These are phyloP conservation scores for Annona squamosa DNA, from an alignment of 164 flowering plant species.

Conservation along the genomic window DNA sequence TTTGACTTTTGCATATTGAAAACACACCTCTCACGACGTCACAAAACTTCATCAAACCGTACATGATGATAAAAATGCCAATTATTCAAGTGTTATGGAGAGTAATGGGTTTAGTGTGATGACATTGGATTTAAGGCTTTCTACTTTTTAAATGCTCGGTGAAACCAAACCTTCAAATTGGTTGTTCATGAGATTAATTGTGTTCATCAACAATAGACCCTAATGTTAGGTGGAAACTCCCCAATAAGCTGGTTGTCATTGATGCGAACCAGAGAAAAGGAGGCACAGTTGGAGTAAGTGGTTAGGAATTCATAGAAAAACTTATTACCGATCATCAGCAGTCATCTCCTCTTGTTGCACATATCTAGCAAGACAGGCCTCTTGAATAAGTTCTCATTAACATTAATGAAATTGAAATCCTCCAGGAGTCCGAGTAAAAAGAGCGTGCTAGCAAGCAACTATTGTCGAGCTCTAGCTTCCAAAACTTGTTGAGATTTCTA, in stretches of 20 bases:
- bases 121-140: constrained; percentile 1
- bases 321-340: no score
- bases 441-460: constrained; percentile 47
- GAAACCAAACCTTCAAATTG: constrained; percentile 54
- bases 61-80: no score
- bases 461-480: constrained; percentile 54
- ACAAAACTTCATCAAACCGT: no score
- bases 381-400: no score
- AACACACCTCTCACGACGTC: no score
- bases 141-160: constrained; percentile 41
- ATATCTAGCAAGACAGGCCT: no score
- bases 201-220: constrained; percentile 48
- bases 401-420: no score
- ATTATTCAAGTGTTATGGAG: no score
- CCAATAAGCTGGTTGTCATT: constrained; percentile 64
- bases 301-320: no score
- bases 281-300: constrained; percentile 24
- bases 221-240: constrained; percentile 58
- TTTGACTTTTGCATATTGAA: no score
- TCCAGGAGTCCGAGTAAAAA: constrained; percentile 42
- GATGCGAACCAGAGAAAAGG: constrained; percentile 51
- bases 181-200: constrained; percentile 48
- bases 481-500: constrained; percentile 42
- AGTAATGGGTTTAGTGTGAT: no score
- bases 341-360: no score